Base-by-base conservation (phyloP, 1,284 basidiomycete species). In the Coniferiporia weirii region DNA sequence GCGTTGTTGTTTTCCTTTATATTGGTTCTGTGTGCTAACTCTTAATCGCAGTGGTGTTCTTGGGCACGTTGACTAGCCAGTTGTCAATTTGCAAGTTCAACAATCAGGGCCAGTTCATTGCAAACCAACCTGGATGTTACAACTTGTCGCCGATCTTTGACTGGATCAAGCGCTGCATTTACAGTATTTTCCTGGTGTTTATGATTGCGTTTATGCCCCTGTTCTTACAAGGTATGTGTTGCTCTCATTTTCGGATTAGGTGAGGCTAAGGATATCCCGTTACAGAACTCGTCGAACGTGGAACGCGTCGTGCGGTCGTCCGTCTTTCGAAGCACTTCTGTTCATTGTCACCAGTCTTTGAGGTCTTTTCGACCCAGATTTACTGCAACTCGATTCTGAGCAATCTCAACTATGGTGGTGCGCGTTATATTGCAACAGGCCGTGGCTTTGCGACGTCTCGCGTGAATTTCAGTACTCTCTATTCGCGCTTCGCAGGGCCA, bases 391-490 rank as follows among this genome's bases (percentile, higher is more conserved):
- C 95, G 34, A 95, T 97, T 70, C 75, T 96, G 65, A 96, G 87
- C 73, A 95, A 97, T 74, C 77, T 97, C 76, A 95, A 92, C 3
- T 96, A 96, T 64, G 95, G 95, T 74, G 95, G 95, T 61, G 95
- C 95, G 54, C 85, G 95, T 62, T 98, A 97, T 74, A 98, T 98
- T 66, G 94, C 95, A n/a, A 98, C 95, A n/a, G 95, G 95, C 60
- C 91, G 95, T 82, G 95, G 95, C 47, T 98, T 98, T 70, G 95
- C 95, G 15, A 97, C 95, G 6, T 91, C 92, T 19, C 83, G 95
- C 59, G 92, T 96, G 64, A 90, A 88, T 63, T 98, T 98, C 79
- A 89, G 85, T 70, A 95, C 95, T 65, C 77, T 97, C 19, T 95
- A 94, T 77, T 97, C 95, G 64, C 91, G 95, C 60, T 98, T 98